These are phyloP conservation scores for Elongisporangium undulatum DNA, from an alignment of 352 stramenopile species.

Conservation along the genomic window DNA sequence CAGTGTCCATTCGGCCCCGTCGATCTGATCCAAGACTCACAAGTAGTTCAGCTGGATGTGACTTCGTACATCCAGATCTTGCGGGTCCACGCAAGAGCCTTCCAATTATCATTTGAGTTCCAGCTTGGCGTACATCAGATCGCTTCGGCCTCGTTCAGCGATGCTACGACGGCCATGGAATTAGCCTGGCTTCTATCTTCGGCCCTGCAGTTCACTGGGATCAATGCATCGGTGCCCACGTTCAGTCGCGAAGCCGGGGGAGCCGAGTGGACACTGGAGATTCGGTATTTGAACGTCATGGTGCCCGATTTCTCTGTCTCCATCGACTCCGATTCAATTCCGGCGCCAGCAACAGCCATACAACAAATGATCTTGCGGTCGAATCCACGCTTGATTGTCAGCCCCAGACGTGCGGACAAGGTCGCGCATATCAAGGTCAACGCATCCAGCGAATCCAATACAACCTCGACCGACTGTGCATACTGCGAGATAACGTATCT, in stretches of 20 bases:
- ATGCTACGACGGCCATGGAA: not conserved
- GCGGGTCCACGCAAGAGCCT: slow-evolving; percentile 4
- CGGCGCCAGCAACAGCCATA: slow-evolving; percentile 1
- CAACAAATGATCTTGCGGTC: slow-evolving; percentile 8
- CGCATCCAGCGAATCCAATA: no score
- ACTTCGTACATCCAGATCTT: slow-evolving; percentile 14
- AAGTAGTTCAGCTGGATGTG: slow-evolving; percentile 7
- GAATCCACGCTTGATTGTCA: not conserved
- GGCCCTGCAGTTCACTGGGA: not conserved
- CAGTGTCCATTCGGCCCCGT: slow-evolving; percentile 20
- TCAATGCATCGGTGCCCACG: not conserved
- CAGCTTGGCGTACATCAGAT: slow-evolving; percentile 1
- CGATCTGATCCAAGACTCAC: slow-evolving; percentile 3
- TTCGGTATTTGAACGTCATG: slow-evolving; percentile 12
- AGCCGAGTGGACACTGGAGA: slow-evolving; percentile 7
- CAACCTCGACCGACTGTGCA: not conserved
- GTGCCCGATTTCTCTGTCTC: slow-evolving; percentile 9
- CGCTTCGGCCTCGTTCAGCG: not conserved
- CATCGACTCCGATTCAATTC: slow-evolving; percentile 1
- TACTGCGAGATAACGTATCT: not conserved
- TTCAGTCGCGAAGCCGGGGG: slow-evolving; percentile 10
- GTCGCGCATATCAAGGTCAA: not conserved
- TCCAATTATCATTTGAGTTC: slow-evolving; percentile 8
- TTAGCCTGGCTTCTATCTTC: not conserved
- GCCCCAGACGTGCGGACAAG: slow-evolving; percentile 2